A percentile compares a stretch with the other conserved stretches of the same genome.
These are phyloP conservation scores for Aureobasidium sp. DNA, from an alignment of 2,329 filamentous ascomycete species.

Conservation along the genomic window DNA sequence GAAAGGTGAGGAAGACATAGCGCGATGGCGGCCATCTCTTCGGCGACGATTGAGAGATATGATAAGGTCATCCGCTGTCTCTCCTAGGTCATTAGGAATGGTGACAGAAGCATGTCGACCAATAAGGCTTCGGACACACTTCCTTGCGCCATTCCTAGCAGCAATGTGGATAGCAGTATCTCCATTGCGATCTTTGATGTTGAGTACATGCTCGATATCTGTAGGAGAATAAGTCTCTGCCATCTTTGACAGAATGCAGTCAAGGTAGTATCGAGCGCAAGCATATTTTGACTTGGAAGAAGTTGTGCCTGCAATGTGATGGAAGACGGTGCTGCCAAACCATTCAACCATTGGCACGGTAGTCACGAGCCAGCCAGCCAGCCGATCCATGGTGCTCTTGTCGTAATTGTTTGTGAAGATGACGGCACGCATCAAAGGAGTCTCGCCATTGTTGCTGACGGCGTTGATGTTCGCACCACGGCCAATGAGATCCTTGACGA, in stretches of 20 bases:
- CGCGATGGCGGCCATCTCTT: conserved; percentile 45
- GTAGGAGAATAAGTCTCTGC: conserved; percentile 68
- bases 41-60: conserved; percentile 62
- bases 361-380: conserved; percentile 74
- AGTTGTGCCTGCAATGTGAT: conserved; percentile 87
- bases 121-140: conserved; percentile 59
- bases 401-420: conserved; percentile 97
- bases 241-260: conserved; percentile 81
- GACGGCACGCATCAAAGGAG: conserved; percentile 87
- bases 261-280: conserved; percentile 87
- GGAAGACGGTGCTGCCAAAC: conserved; percentile 80
- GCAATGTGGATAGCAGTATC: conserved; percentile 88
- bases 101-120: conserved; percentile 76
- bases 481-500: conserved; percentile 78
- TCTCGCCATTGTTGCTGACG: conserved; percentile 61
- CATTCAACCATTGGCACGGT: conserved; percentile 75
- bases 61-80: conserved; percentile 80
- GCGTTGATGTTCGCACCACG: conserved; percentile 69
- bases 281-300: conserved; percentile 78
- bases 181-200: conserved; percentile 75
- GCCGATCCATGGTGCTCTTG: conserved; percentile 78
- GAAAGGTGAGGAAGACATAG: conserved; percentile 65
- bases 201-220: conserved; percentile 70
- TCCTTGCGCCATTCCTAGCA: conserved; percentile 78
- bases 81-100: conserved; percentile 71